A percentile compares a stretch with the other conserved stretches of the same genome.
These are phyloP conservation scores for Populus nigra DNA, from an alignment of 345 rosid species.

Conservation along the genomic window DNA sequence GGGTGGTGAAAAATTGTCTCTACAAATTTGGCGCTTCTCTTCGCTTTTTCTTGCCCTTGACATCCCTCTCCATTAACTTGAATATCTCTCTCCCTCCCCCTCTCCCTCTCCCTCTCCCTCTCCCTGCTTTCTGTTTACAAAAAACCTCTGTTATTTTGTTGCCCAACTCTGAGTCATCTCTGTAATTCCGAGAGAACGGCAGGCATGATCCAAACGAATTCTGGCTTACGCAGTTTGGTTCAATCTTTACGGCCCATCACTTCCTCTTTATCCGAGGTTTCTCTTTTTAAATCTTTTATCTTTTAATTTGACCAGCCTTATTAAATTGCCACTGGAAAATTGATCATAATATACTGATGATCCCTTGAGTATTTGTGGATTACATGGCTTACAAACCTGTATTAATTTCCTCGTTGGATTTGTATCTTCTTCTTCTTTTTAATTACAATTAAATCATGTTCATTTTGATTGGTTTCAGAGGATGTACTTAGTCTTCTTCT, in stretches of 20 bases:
- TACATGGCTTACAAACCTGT: no score
- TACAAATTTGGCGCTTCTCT: no score
- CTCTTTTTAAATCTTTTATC: neutral
- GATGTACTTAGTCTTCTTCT: no score
- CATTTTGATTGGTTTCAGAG: no score
- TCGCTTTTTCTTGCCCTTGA: no score
- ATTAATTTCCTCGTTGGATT: no score
- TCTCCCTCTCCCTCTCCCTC: neutral
- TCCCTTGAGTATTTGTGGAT: neutral
- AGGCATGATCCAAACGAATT: slow-evolving; percentile 25
- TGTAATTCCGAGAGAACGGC: neutral
- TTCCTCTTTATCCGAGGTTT: slow-evolving; percentile 32
- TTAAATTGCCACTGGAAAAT: no score
- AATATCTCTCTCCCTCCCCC: neutral
- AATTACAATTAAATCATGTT: no score
- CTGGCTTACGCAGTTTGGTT: slow-evolving; percentile 18
- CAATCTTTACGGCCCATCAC: slow-evolving; percentile 9
- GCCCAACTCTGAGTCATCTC: neutral
- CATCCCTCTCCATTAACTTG: no score
- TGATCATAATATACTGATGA: neutral
- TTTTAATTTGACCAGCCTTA: neutral
- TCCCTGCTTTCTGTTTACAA: neutral
- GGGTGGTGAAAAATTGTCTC: no score
- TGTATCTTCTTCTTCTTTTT: no score
- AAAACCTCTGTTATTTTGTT: neutral